Base-by-base conservation (phyloP, 2,329 filamentous ascomycete genomes). In the Dryadomyces quercus-mongolicae region DNA sequence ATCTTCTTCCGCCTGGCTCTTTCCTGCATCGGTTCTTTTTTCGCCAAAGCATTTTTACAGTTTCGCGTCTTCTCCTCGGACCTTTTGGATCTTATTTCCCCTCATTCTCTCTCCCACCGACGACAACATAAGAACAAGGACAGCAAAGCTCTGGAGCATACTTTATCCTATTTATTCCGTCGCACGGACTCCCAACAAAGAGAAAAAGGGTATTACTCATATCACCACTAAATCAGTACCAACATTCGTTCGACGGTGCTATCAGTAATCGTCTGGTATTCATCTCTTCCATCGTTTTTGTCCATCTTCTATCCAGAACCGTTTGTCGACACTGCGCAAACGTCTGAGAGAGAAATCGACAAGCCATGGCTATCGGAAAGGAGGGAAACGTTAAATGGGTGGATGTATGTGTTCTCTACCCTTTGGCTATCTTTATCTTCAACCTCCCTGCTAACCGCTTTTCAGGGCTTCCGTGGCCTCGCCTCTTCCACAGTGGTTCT, bases 381-480 rank as follows among this genome's bases (percentile, higher is more conserved):
- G 70, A 73, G 63, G 67, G 70, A 58, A 77, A 77, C 57, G 76
- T 81, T 21, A 80, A 80, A 68, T 80, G 77, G 77, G 76, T 80
- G 44, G 77, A 80, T 71, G 77, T 80, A 68, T 65, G 76, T 72
- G 38, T n/a, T n/a, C 48, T 15, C 22, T 4, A 1, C 8, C 5
- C 15, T 16, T 3, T 1, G 3, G 2, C 21, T 25, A n/a, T 42
- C 20, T 1, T 13, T 6, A 20, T 10, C 12, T 15, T 13, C 18
- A 20, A 21, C 9, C 36, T 25, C 16, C 15, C 38, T 43, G 36
- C 22, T 54, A 55, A 53, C 53, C 16, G 22, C 12, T 12, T 22
- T 13, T 44, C 59, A 80, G 77, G 77, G 77, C 60, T 71, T 81
- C 16, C 74, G 77, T 55, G 77, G 77, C 58, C 68, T 80, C 52